Base-by-base conservation (phyloP, 805 yeast species). In the Candida rishiriensis region DNA sequence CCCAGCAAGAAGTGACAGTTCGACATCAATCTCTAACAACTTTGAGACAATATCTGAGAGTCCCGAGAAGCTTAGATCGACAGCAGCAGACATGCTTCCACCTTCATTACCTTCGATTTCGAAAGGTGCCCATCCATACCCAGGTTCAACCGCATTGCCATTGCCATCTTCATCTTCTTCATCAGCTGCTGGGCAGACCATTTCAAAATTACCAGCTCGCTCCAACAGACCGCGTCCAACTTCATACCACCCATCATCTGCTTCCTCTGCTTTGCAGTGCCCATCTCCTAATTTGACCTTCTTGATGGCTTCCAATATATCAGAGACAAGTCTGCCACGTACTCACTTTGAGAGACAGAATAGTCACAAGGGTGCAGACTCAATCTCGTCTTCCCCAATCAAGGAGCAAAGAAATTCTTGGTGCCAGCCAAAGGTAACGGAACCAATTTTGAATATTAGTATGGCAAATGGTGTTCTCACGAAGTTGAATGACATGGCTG, bases 171-270 rank as follows among this genome's bases (percentile, higher is more conserved):
- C 65, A 1, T 50, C 60, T 29, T 65, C 69, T 55, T 63, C 73
- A 41, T 75, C 77, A 9, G 76, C 73, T 30, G 39, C 57, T 5
- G 39, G 41, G 12, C 40, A 51, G 11, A 18, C 36, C 28, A 28
- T 51, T 6, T 49, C 55, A 7, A 55, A 56, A 38, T 52, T 54
- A 10, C 53, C 59, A 6, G 33, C 57, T 28, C 70, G 71, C 41
- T 56, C 71, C 10, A 75, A 79, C 60, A 82, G 78, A 56, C 90
- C 88, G 45, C 76, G 95, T 60, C 95, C 95, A 35, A 85, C 91
- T 0, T 85, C 93, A 10, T 86, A 83, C 57, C 90, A 86, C 58
- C 95, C 95, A 14, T 74, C 83, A 2, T 69, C 78, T 28, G 52
- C 70, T 46, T 48, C 60, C 34, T 44, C 63, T 3, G 50, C 45